Evolutionary conservation across 1,139 yeast genomes (phyloP).

Genomic region (Zhuliangozyma blackwelliae): DNA sequence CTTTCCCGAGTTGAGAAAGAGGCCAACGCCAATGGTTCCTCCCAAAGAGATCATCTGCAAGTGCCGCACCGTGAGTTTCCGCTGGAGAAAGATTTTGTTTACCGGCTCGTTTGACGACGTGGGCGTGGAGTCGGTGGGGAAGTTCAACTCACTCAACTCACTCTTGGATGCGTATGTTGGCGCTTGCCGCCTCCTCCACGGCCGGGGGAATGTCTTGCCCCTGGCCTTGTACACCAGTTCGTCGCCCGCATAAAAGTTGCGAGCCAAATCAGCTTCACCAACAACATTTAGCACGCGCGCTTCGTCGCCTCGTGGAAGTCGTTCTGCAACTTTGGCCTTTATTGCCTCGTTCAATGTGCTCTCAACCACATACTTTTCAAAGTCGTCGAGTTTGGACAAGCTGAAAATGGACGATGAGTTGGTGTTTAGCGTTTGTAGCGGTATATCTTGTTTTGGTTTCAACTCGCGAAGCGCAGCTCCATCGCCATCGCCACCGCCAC

Average conservation of each 20-base stretch:
- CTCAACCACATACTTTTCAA: slow-evolving; percentile 30
- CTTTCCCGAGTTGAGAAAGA: slow-evolving; percentile 72
- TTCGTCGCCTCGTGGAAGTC: slow-evolving; percentile 6
- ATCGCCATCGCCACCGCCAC: no score
- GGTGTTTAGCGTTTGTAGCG: slow-evolving; percentile 20
- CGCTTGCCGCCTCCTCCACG: slow-evolving; percentile 10
- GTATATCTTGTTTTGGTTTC: slow-evolving; percentile 19
- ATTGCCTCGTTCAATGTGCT: slow-evolving; percentile 34
- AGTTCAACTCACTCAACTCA: slow-evolving; percentile 10
- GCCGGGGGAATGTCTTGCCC: slow-evolving; percentile 1
- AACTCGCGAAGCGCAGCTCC: slow-evolving; percentile 8
- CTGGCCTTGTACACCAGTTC: slow-evolving; percentile 8
- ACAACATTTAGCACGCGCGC: slow-evolving; percentile 24
- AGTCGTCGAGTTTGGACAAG: slow-evolving; percentile 36
- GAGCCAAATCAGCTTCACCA: slow-evolving; percentile 24
- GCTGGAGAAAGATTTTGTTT: slow-evolving; percentile 25
- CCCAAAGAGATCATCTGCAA: slow-evolving; percentile 80
- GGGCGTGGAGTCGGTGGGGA: slow-evolving; percentile 3
- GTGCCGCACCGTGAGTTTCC: slow-evolving; percentile 66
- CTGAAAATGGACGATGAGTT: slow-evolving; percentile 26
- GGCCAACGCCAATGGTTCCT: slow-evolving; percentile 81
- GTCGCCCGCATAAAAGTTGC: slow-evolving; percentile 25
- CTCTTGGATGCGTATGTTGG: slow-evolving; percentile 4
- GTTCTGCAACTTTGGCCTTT: slow-evolving; percentile 15
- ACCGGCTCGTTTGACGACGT: slow-evolving; percentile 6